Percentiles rank a stretch among this genome's conserved stretches.
Conservation (phyloP, 192 early-diverging fungal species). For the Umbelopsis sp. region DNA sequence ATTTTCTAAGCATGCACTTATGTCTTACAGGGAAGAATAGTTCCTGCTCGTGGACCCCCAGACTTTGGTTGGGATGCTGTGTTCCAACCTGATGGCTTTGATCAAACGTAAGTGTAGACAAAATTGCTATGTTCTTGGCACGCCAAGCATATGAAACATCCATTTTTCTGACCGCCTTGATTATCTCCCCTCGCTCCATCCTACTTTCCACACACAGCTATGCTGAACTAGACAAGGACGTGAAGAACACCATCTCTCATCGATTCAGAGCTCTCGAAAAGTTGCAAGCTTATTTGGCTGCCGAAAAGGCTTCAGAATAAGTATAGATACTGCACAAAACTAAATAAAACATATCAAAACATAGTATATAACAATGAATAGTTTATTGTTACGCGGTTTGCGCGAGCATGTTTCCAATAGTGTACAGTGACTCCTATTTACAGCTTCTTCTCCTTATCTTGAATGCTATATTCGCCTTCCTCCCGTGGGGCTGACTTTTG, state of each 20-base stretch:
- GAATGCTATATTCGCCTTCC: slow-evolving; percentile 12
- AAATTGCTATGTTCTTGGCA: background rate
- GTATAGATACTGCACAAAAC: too few species aligned
- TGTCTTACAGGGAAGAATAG: slow-evolving; percentile 74
- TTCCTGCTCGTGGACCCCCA: slow-evolving; percentile 77
- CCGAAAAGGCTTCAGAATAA: background rate
- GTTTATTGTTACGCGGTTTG: background rate
- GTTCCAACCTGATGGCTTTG: slow-evolving; percentile 82
- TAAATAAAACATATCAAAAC: background rate
- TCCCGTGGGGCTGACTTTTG: background rate
- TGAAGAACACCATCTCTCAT: slow-evolving; percentile 94
- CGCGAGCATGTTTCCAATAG: background rate
- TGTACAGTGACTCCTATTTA: slow-evolving; percentile 10
- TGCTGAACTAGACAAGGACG: slow-evolving; percentile 83
- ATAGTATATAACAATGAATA: background rate
- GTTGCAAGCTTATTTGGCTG: slow-evolving; percentile 56
- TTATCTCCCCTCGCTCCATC: background rate
- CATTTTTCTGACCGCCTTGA: background rate
- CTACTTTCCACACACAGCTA: slow-evolving; percentile 57
- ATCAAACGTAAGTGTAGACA: slow-evolving; percentile 52
- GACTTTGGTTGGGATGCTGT: slow-evolving; percentile 97
- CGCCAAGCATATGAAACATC: background rate
- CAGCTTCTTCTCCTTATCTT: slow-evolving; percentile 17
- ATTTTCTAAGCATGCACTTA: background rate
- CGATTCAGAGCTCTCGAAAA: slow-evolving; percentile 79